Evolutionary conservation across 805 yeast genomes (phyloP), one percentile per base, ranked within the genome.

Genomic region (Yamadazyma insecticola): DNA sequence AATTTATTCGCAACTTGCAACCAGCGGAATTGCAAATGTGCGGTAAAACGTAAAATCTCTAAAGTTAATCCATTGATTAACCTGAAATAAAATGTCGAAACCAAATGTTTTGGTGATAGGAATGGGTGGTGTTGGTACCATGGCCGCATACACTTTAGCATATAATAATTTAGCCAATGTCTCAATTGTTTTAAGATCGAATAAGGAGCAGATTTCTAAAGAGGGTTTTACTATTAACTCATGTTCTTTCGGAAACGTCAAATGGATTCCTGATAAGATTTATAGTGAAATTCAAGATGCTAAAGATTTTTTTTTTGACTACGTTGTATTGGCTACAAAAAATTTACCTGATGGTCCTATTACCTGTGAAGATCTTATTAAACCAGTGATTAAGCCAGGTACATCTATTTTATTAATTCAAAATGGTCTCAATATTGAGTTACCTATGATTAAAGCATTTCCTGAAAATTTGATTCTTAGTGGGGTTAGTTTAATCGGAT

Each of bases 51-150:
- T n/a, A n/a, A n/a, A n/a, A n/a, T n/a, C n/a, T n/a, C n/a, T n/a
- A n/a, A n/a, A n/a, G n/a, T n/a, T n/a, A n/a, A n/a, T n/a, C n/a
- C n/a, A n/a, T n/a, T n/a, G n/a, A n/a, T n/a, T n/a, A n/a, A n/a
- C n/a, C n/a, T n/a, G n/a, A 19, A 19, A 9, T 19, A 19, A 19
- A 19, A 19, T 19, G 22, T 19, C 22, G 32, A 22, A 22, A 31
- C 51, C 57, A 5, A 55, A 47, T 25, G 76, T 79, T 12, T 61
- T 85, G 9, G 60, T 85, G 8, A 70, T 85, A 23, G 95, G 95
- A 8, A 72, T 86, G 25, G 96, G 95, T 11, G 95, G 95, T 22
- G 92, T 86, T 8, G 96, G 96, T 22, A 70, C 86, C 12, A 73
- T 86, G 20, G 78, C 81, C 2, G 85, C 94, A 0, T 68, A 78